These are phyloP conservation scores for Eimeria necatrix DNA, from an alignment of 169 alveolate genomes.

Conservation along the genomic window DNA sequence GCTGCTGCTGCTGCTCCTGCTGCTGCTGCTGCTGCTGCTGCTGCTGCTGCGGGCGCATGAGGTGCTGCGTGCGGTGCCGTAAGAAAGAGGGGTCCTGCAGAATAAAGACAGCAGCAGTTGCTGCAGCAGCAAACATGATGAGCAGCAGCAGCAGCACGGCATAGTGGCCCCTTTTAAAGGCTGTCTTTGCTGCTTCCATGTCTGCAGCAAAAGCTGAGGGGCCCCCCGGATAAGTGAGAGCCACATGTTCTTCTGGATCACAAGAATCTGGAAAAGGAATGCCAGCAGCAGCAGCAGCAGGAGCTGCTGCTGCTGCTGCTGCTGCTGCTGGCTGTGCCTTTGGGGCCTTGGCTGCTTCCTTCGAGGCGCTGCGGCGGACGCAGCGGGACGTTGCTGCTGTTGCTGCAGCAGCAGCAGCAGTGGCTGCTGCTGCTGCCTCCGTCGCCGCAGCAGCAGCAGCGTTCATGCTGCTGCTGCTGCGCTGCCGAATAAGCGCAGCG, in stretches of 20 bases:
- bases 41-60: background rate
- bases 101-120: background rate
- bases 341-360: background rate
- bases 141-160: conserved; percentile 26
- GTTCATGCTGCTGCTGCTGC: background rate
- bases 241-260: conserved; percentile 31
- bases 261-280: background rate
- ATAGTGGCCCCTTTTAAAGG: background rate
- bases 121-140: background rate
- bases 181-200: background rate
- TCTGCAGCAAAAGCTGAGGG: conserved; percentile 31
- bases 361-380: background rate
- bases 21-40: background rate
- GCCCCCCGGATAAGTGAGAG: conserved; percentile 40
- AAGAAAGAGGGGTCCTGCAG: background rate
- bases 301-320: background rate
- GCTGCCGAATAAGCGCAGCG: background rate
- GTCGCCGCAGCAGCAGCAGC: conserved; percentile 20
- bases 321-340: background rate
- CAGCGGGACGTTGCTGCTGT: background rate
- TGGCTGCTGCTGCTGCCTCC: background rate
- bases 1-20: conserved; percentile 28
- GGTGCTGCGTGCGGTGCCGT: background rate
- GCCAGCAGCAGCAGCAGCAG: conserved; percentile 3
- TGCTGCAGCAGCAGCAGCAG: conserved; percentile 24